Conservation (phyloP, 1,284 basidiomycete species). For the Cerrena zonata region DNA sequence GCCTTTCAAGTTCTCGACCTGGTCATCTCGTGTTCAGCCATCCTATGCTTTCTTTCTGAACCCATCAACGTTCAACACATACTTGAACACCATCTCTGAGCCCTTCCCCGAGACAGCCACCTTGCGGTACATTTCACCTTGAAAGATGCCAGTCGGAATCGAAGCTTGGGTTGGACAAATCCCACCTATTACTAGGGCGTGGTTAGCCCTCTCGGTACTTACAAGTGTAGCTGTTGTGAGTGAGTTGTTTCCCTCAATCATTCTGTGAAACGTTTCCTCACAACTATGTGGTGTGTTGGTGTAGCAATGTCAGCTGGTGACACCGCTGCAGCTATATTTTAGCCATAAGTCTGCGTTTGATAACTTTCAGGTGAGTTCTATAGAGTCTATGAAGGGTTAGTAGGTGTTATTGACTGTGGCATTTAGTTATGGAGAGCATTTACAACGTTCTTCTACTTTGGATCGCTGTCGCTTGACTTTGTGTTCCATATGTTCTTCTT, state of each 20-base stretch:
- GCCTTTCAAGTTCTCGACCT: no score
- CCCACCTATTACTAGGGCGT: constrained; percentile 81
- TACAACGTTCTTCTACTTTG: constrained; percentile 96
- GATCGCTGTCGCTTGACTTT: constrained; percentile 87
- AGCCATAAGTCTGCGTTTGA: constrained; percentile 79
- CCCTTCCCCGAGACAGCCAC: no score
- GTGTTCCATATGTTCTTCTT: constrained; percentile 98
- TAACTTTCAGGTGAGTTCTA: constrained; percentile 66
- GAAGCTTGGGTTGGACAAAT: constrained; percentile 84
- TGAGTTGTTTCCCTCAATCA: constrained; percentile 16
- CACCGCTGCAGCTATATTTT: constrained; percentile 87
- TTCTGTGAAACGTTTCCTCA: background rate
- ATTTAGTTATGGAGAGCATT: constrained; percentile 78
- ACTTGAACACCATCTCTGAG: no score
- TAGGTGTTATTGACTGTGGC: background rate
- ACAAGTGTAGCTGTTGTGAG: constrained; percentile 81
- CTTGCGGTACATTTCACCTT: no score
- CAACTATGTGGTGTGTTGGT: background rate
- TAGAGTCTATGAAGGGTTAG: background rate
- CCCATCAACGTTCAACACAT: no score
- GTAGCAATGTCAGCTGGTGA: constrained; percentile 87
- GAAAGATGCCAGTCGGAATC: constrained; percentile 66
- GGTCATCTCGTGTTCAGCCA: no score
- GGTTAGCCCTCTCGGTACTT: constrained; percentile 72
- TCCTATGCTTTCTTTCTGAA: no score